phyloP scores from a whole-genome alignment of 352 stramenopile genomes.

The Pythium utonaiense region DNA sequence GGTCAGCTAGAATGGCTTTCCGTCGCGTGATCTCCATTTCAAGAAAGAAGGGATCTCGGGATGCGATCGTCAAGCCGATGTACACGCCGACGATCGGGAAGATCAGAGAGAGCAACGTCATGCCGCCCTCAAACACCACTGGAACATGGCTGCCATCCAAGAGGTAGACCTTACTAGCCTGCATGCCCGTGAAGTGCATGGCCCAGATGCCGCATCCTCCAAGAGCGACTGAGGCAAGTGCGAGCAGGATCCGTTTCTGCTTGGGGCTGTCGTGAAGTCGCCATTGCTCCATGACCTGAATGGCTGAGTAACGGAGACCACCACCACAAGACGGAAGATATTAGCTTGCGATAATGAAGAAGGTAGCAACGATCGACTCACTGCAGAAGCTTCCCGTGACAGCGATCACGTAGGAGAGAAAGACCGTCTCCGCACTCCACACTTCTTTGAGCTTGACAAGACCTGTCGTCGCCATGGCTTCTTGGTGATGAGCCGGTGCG shows the following conservation, averaged over 20 bases:
- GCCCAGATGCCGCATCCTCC: slow-evolving; percentile 64
- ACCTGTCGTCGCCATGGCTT: background rate
- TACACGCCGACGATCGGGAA: slow-evolving; percentile 52
- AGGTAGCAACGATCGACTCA: slow-evolving; percentile 18
- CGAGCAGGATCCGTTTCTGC: slow-evolving; percentile 39
- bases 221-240: slow-evolving; percentile 37
- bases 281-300: slow-evolving; percentile 76
- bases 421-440: slow-evolving; percentile 41
- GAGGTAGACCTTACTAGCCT: slow-evolving; percentile 34
- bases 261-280: slow-evolving; percentile 30
- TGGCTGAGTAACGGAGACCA: slow-evolving; percentile 27
- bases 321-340: background rate
- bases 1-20: slow-evolving; percentile 44
- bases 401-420: slow-evolving; percentile 59
- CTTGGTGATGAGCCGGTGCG: background rate
- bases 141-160: slow-evolving; percentile 32
- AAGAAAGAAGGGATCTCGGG: slow-evolving; percentile 59
- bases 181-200: slow-evolving; percentile 79
- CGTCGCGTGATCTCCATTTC: slow-evolving; percentile 50
- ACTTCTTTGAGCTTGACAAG: slow-evolving; percentile 23
- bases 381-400: slow-evolving; percentile 67
- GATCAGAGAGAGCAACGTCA: slow-evolving; percentile 56
- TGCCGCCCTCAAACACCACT: slow-evolving; percentile 50
- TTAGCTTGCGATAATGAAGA: background rate
- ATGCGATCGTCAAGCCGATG: slow-evolving; percentile 49